Evolutionary conservation across 1,284 basidiomycete species (phyloP).

Genomic region (Heterobasidion annosum): DNA sequence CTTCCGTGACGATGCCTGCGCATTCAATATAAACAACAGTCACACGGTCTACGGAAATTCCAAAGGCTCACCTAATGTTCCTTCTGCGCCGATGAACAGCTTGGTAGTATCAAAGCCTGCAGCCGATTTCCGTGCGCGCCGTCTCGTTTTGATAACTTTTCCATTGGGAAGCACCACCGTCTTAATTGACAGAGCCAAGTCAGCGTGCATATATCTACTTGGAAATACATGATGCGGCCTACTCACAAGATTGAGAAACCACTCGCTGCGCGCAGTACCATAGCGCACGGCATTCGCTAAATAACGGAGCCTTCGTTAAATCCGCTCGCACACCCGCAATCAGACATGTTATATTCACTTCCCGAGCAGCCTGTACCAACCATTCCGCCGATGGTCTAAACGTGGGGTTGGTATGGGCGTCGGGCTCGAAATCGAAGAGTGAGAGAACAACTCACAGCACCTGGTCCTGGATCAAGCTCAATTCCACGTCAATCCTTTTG

Average conservation of each 20-base stretch:
- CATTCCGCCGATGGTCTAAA: conserved; percentile 47
- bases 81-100: conserved; percentile 79
- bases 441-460: background rate
- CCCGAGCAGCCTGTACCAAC: conserved; percentile 48
- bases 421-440: background rate
- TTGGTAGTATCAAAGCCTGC: conserved; percentile 75
- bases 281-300: conserved; percentile 75
- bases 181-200: conserved; percentile 19
- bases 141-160: conserved; percentile 74
- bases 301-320: background rate
- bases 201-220: background rate
- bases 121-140: conserved; percentile 63
- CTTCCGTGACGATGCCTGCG: conserved; percentile 62
- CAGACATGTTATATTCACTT: conserved; percentile 25
- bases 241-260: conserved; percentile 59
- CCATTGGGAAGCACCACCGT: conserved; percentile 75
- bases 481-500: background rate
- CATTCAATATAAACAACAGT: too few species aligned
- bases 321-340: background rate
- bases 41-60: too few species aligned
- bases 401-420: too few species aligned
- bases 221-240: conserved; percentile 12
- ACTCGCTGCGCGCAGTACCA: conserved; percentile 69
- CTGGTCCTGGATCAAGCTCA: conserved; percentile 5
- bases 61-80: conserved; percentile 42